phyloP scores from a whole-genome alignment of 2,329 filamentous ascomycete species.

The Cercospora sp. region DNA sequence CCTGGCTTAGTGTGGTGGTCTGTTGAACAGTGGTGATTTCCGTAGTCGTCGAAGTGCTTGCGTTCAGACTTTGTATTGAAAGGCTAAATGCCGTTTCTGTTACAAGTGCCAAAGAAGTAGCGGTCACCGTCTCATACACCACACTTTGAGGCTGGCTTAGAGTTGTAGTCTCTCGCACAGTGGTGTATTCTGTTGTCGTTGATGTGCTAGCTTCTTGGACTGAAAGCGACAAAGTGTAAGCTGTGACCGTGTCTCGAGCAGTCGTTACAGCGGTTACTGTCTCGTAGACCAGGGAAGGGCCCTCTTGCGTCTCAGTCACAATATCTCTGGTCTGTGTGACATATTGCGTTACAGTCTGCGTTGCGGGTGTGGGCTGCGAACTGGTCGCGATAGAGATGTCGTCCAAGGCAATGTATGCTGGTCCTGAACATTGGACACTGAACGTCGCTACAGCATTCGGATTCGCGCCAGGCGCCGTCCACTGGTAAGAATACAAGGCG shows the following conservation, averaged over 20 bases:
- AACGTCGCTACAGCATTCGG: slow-evolving; percentile 1
- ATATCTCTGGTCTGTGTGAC: neutral
- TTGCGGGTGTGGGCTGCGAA: neutral
- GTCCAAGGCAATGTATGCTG: slow-evolving; percentile 13
- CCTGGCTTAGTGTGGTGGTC: neutral
- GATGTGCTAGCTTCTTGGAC: neutral
- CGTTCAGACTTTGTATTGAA: neutral
- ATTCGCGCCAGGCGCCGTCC: neutral
- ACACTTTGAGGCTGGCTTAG: neutral
- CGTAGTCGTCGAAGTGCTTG: neutral
- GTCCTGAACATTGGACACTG: slow-evolving; percentile 5
- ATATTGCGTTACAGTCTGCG: slow-evolving; percentile 3
- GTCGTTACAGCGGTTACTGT: neutral
- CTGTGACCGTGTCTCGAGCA: neutral
- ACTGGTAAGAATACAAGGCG: slow-evolving; percentile 6
- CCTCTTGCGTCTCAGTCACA: neutral
- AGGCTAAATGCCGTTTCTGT: neutral
- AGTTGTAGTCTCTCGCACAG: neutral
- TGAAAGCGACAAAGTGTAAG: neutral
- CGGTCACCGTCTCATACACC: neutral
- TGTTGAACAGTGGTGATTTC: neutral
- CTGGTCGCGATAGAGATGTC: slow-evolving; percentile 4
- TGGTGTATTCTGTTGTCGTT: neutral
- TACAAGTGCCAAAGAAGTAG: neutral
- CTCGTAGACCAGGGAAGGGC: neutral